These are phyloP conservation scores for Fusarium penzigii DNA, from an alignment of 2,329 filamentous ascomycete species.

Conservation along the genomic window DNA sequence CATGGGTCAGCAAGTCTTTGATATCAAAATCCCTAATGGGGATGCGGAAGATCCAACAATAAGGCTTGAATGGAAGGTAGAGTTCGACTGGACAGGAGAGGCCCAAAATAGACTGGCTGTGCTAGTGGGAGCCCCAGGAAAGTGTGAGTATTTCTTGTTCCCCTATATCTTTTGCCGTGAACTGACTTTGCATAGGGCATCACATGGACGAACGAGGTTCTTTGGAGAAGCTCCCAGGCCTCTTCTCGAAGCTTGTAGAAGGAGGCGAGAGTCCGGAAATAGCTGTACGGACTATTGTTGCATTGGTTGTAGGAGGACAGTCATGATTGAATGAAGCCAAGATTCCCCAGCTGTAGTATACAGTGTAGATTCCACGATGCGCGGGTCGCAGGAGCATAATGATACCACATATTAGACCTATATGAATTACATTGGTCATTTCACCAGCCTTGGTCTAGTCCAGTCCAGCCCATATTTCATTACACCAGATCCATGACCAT, in stretches of 20 bases:
- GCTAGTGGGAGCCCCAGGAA: conserved; percentile 57
- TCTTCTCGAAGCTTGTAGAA: conserved; percentile 61
- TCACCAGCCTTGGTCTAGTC: not conserved
- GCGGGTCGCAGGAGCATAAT: conserved; percentile 11
- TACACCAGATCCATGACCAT: conserved; percentile 25
- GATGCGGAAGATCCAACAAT: conserved; percentile 41
- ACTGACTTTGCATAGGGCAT: conserved; percentile 51
- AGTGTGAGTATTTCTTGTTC: conserved; percentile 54
- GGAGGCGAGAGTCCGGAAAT: conserved; percentile 55
- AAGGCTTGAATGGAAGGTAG: conserved; percentile 62
- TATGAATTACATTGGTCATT: conserved; percentile 2
- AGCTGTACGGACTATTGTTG: conserved; percentile 61
- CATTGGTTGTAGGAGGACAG: conserved; percentile 55
- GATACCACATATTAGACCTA: conserved; percentile 3
- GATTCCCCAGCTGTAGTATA: not conserved
- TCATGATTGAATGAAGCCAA: conserved; percentile 7
- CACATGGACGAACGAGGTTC: conserved; percentile 57
- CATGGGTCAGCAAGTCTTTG: conserved; percentile 53
- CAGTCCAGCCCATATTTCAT: conserved; percentile 5
- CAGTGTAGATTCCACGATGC: not conserved
- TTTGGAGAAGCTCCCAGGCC: conserved; percentile 57
- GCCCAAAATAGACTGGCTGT: conserved; percentile 60
- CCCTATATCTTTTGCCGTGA: not conserved
- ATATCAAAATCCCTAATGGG: conserved; percentile 42
- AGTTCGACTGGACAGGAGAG: conserved; percentile 74